Evolutionary conservation across 768 basidiomycete genomes (phyloP), one percentile per base, ranked within the genome.

Genomic region (Phanerochaete sordida): DNA sequence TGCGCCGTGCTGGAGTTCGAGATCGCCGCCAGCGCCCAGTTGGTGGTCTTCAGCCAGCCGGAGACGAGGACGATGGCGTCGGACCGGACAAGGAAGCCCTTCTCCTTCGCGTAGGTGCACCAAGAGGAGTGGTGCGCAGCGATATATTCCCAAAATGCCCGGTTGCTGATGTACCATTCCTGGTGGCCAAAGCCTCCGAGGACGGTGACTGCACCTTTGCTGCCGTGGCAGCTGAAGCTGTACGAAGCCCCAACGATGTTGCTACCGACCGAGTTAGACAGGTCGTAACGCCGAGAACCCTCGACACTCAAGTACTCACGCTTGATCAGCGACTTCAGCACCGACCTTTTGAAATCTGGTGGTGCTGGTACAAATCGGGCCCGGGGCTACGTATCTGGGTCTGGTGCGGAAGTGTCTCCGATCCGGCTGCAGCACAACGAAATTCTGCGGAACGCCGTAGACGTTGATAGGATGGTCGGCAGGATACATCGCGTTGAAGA

Each of bases 41-140:
- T 46, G 15, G 58, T 30, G 3, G 62, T 62, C 57, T 66, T 66
- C 21, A 62, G 58, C 50, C 49, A 66, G 11, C 65, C 65, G 9
- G 27, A n/a, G 1, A 66, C 60, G 45, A 66, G 57, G 47, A 64
- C 48, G 31, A 66, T 55, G 23, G 55, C 58, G 1, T 56, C 48
- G n/a, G 52, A 16, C 8, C 13, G 21, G 2, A 65, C 23, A 7
- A 45, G 58, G 24, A 24, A 28, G 12, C 15, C 43, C 15, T 39
- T 16, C 3, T 63, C 55, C 15, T 21, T 52, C n/a, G 65, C 65
- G 35, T 61, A 57, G 7, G 3, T 12, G 37, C 48, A 39, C 65
- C 65, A 65, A 15, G 24, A 21, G 19, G 15, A 9, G 21, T 60
- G 56, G 27, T 63, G 57, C 23, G 31, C 11, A 1, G 43, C 7